Base-by-base conservation (phyloP, 441 rosid genomes). In the Bocquillonia castaneifolia region DNA sequence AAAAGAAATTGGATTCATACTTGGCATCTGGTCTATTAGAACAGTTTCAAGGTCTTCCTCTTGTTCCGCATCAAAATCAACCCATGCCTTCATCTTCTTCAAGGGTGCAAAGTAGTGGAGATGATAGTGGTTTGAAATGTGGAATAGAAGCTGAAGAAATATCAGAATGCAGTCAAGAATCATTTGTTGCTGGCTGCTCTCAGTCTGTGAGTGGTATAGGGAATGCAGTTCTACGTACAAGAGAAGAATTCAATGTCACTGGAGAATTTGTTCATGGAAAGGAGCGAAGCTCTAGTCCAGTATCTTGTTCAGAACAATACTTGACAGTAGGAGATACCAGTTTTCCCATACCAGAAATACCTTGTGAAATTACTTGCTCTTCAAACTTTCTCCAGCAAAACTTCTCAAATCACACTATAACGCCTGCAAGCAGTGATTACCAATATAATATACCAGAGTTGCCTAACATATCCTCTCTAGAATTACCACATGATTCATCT, bases 141-240 rank as follows among this genome's bases (percentile, higher is more conserved):
- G 87, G 78, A 68, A 58, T 70, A 39, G 97, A 85, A 72, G 80
- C 83, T 67, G 96, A 88, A 72, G 91, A 86, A 66, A 85, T 82
- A 75, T 94, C 99, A 73, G 99, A 90, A 78, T 90, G 97, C 83
- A 90, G 96, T 81, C 99, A 87, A 75, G 92, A 85, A 55, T 86
- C 96, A 14, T 69, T 73, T 39, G 75, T 73, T 64, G 78, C 80
- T 56, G 85, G 84, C 58, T 85, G 80, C 73, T 85, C 96, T 66
- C 91, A 80, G 73, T 83, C 97, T 79, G 79, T 85, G 32, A 78
- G 74, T 79, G 94, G 88, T 72, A 48, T 83, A 74, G 81, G 84
- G 40, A 80, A 78, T 70, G 73, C 77, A 57, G 71, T 69, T 72
- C 69, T 82, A 45, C 78, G 74, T 59, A 71, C 73, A 62, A 78